Conservation (phyloP, 306 rosid genomes). For the Lotus japonicus region DNA sequence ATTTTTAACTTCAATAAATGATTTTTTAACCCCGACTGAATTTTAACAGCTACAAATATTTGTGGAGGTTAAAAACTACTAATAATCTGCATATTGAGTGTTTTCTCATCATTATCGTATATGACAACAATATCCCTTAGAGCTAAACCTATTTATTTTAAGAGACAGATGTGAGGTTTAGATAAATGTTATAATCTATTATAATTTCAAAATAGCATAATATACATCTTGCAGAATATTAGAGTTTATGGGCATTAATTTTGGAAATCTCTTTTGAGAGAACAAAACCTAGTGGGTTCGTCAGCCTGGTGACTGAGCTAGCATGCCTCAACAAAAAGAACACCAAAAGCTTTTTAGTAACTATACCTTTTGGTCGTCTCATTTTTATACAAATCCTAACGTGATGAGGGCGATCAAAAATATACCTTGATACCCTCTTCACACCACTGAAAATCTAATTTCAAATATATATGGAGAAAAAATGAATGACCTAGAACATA, state of each 20-base stretch:
- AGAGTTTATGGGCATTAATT: slow-evolving; percentile 29
- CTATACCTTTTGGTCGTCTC: slow-evolving; percentile 38
- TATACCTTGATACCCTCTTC: slow-evolving; percentile 28
- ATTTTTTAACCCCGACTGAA: too few relatives aligned
- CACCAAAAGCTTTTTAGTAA: slow-evolving; percentile 29
- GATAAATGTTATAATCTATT: neutral
- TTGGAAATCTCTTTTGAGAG: slow-evolving; percentile 34
- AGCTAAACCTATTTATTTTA: too few relatives aligned
- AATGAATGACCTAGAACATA: neutral
- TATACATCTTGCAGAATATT: neutral
- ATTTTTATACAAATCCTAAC: slow-evolving; percentile 13
- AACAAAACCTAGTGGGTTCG: slow-evolving; percentile 69
- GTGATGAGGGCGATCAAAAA: slow-evolving; percentile 5
- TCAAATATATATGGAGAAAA: neutral
- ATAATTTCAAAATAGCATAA: neutral
- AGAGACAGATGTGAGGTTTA: too few relatives aligned
- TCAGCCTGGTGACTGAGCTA: slow-evolving; percentile 32
- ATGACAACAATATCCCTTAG: too few relatives aligned
- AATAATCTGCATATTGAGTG: too few relatives aligned
- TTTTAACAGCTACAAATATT: too few relatives aligned
- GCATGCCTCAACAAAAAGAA: slow-evolving; percentile 54
- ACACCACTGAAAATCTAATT: slow-evolving; percentile 22
- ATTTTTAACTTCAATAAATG: too few relatives aligned
- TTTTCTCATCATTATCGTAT: too few relatives aligned
- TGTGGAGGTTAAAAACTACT: too few relatives aligned